Conservation (phyloP, 768 basidiomycete genomes). For the Megacollybia marginata region DNA sequence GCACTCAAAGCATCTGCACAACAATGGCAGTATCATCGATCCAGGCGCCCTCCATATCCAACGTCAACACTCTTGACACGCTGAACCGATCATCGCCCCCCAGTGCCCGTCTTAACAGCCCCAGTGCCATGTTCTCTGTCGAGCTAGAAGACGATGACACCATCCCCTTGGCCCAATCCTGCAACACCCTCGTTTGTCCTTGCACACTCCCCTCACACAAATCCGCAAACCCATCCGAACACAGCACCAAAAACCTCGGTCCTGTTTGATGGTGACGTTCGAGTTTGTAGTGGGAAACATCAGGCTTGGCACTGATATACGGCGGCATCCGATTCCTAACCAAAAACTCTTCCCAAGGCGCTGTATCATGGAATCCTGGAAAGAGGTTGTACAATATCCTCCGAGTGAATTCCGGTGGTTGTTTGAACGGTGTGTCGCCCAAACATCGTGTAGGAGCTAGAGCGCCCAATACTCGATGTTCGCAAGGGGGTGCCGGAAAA, state of each 20-base stretch:
- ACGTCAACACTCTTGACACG: conserved; percentile 52
- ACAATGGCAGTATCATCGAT: conserved; percentile 64
- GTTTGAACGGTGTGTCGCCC: too few species aligned
- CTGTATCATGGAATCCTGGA: too few species aligned
- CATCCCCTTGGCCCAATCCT: conserved; percentile 45
- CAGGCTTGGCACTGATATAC: conserved; percentile 59
- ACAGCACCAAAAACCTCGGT: conserved; percentile 53
- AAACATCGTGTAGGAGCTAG: conserved; percentile 41
- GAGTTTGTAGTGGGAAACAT: conserved; percentile 50
- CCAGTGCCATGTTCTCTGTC: conserved; percentile 44
- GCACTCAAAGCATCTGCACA: conserved; percentile 34
- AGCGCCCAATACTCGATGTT: conserved; percentile 67
- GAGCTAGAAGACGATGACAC: conserved; percentile 16
- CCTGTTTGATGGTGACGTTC: too few species aligned
- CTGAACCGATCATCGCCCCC: conserved; percentile 47
- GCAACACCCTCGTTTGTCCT: conserved; percentile 37
- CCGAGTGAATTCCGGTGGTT: too few species aligned
- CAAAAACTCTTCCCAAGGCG: conserved; percentile 44
- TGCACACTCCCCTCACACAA: conserved; percentile 36
- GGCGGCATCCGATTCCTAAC: conserved; percentile 56
- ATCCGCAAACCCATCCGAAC: conserved; percentile 64
- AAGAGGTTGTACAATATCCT: too few species aligned
- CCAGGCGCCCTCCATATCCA: conserved; percentile 61
- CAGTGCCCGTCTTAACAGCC: conserved; percentile 47
- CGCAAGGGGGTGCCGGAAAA: too few species aligned